phyloP scores from a whole-genome alignment of 2,329 filamentous ascomycete genomes.

The Metarhizium robertsii region DNA sequence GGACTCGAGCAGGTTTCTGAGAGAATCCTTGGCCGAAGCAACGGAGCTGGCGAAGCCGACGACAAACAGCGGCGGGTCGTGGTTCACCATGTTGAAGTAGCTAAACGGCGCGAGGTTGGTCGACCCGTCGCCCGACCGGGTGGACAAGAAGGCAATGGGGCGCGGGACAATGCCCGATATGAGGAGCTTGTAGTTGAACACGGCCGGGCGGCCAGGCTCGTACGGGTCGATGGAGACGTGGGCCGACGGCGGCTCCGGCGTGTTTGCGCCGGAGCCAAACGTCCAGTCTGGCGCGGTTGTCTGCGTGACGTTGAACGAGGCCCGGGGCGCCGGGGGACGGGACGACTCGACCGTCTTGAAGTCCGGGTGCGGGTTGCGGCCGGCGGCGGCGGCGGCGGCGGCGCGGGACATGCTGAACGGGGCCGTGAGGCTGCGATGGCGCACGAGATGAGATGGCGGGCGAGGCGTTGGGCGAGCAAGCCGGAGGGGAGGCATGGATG shows the following conservation, averaged over 20 bases:
- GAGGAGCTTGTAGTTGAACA: constrained; percentile 84
- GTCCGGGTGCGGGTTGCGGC: too few relatives aligned
- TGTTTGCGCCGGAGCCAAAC: constrained; percentile 57
- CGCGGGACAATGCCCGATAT: constrained; percentile 77
- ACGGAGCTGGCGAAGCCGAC: constrained; percentile 39
- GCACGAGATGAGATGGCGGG: too few relatives aligned
- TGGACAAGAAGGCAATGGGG: constrained; percentile 61
- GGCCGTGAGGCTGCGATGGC: too few relatives aligned
- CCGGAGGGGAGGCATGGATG: too few relatives aligned
- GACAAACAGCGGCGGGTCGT: constrained; percentile 79
- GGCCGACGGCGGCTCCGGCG: constrained; percentile 10
- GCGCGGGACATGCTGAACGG: too few relatives aligned
- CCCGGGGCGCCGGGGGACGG: constrained; percentile 34
- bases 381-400: too few relatives aligned
- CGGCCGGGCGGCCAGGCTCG: constrained; percentile 53
- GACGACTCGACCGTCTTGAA: too few relatives aligned
- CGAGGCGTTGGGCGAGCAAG: too few relatives aligned
- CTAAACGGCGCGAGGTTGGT: constrained; percentile 79
- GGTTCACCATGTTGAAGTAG: constrained; percentile 75
- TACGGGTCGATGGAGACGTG: constrained; percentile 80
- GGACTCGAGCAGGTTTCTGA: constrained; percentile 63
- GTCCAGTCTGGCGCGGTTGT: constrained; percentile 58
- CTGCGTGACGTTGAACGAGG: constrained; percentile 48
- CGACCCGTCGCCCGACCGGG: constrained; percentile 37
- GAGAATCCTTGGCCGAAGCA: constrained; percentile 60